A percentile compares a stretch with the other conserved stretches of the same genome.
Conservation (phyloP, 139 green algal genomes). For the Mesostigma viride region DNA sequence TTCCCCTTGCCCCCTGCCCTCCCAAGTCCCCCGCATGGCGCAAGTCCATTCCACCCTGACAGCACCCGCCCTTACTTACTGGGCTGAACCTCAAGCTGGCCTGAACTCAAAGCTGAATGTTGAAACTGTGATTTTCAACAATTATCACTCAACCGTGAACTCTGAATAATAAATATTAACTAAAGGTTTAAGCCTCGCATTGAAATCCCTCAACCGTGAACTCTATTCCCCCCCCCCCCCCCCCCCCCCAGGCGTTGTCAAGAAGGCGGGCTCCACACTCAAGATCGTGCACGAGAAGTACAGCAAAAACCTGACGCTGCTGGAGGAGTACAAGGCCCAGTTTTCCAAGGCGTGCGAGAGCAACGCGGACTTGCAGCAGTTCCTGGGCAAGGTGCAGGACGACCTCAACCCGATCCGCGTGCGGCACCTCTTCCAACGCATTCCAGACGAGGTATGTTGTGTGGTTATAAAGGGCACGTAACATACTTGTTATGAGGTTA, state of each 20-base stretch:
- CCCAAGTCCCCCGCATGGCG: too few species aligned
- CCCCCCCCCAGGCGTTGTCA: constrained; percentile 29
- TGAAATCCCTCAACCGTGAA: too few species aligned
- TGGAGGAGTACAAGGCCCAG: constrained; percentile 29
- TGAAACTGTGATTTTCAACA: too few species aligned
- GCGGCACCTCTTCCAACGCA: constrained; percentile 60
- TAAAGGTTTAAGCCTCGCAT: too few species aligned
- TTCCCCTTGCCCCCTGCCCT: neutral
- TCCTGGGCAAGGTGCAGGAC: constrained; percentile 54
- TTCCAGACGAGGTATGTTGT: constrained; percentile 42
- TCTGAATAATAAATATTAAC: too few species aligned
- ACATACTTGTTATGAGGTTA: neutral
- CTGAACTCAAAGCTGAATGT: too few species aligned
- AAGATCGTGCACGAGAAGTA: constrained; percentile 87
- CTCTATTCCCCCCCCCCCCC: too few species aligned
- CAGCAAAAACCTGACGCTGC: constrained; percentile 48
- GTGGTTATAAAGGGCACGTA: constrained; percentile 37
- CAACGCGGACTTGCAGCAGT: constrained; percentile 50
- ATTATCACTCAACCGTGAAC: too few species aligned
- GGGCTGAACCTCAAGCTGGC: too few species aligned
- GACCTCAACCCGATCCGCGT: constrained; percentile 85
- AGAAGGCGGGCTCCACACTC: constrained; percentile 25
- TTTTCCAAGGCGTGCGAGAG: constrained; percentile 47
- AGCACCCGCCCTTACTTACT: too few species aligned
- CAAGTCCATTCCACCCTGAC: too few species aligned